phyloP scores from a whole-genome alignment of 192 early-diverging fungal genomes.

The Rhizophagus sp. region DNA sequence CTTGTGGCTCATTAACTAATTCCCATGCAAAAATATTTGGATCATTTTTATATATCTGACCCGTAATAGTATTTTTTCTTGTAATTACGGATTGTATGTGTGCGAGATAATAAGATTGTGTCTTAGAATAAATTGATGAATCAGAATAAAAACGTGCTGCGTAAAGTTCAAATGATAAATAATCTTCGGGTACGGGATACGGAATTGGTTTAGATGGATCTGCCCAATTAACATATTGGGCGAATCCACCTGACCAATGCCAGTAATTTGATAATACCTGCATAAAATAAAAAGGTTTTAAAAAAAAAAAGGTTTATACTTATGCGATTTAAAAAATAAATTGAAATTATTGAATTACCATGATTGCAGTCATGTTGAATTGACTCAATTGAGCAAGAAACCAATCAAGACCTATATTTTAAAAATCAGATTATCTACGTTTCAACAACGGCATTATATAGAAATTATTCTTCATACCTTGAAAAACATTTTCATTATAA shows the following conservation, averaged over 20 bases:
- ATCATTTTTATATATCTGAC: slow-evolving; percentile 53
- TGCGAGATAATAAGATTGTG: slow-evolving; percentile 46
- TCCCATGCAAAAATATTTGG: slow-evolving; percentile 69
- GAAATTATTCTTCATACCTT: slow-evolving; percentile 34
- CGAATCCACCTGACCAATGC: slow-evolving; percentile 71
- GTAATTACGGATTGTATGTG: slow-evolving; percentile 50
- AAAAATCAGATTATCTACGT: not conserved
- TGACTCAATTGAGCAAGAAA: slow-evolving; percentile 54
- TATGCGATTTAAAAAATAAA: no score
- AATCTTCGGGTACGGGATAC: slow-evolving; percentile 51
- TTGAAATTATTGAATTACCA: slow-evolving; percentile 27
- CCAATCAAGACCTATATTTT: slow-evolving; percentile 52
- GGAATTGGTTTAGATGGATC: slow-evolving; percentile 50
- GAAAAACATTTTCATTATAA: slow-evolving; percentile 58
- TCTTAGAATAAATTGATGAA: slow-evolving; percentile 15
- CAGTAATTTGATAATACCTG: slow-evolving; percentile 64
- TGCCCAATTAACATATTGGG: slow-evolving; percentile 66
- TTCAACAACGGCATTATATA: not conserved
- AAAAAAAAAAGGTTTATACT: slow-evolving; percentile 14
- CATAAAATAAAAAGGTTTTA: not conserved
- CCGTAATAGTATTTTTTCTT: slow-evolving; percentile 52
- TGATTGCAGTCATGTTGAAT: slow-evolving; percentile 56
- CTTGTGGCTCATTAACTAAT: slow-evolving; percentile 71
- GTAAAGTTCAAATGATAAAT: slow-evolving; percentile 45
- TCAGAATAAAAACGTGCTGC: slow-evolving; percentile 53